Percentiles rank a stretch among this genome's conserved stretches.
These are phyloP conservation scores for Raphanus sativus DNA, from an alignment of 345 rosid genomes.

Conservation along the genomic window DNA sequence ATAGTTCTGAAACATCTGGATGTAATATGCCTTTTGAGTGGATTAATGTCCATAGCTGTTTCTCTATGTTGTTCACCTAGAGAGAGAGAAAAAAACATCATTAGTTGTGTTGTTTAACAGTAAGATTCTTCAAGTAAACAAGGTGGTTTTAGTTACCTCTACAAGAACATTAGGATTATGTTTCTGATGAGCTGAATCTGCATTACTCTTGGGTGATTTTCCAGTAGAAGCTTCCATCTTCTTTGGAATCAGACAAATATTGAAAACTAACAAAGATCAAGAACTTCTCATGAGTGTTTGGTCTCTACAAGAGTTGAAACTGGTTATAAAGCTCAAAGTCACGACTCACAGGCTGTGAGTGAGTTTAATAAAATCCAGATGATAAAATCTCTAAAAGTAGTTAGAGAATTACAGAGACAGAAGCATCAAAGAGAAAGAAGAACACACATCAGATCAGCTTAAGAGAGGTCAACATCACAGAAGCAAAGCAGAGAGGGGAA, in stretches of 20 bases:
- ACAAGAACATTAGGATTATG: conserved; percentile 46
- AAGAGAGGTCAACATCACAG: conserved; percentile 28
- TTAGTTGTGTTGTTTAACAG: background rate
- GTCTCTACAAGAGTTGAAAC: background rate
- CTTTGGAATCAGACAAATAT: background rate
- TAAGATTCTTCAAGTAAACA: conserved; percentile 16
- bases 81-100: conserved; percentile 2
- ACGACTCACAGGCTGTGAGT: background rate
- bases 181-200: conserved; percentile 41
- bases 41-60: conserved; percentile 62
- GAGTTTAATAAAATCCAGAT: background rate
- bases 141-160: conserved; percentile 49
- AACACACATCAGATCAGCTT: conserved; percentile 32
- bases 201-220: conserved; percentile 7
- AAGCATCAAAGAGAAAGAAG: conserved; percentile 5
- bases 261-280: conserved; percentile 4
- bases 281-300: background rate
- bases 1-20: conserved; percentile 55
- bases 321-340: background rate
- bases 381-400: conserved; percentile 5
- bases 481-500: conserved; percentile 20
- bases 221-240: conserved; percentile 31
- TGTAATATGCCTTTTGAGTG: conserved; percentile 54
- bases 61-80: conserved; percentile 66
- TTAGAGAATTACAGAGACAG: conserved; percentile 10